phyloP scores from a whole-genome alignment of 1,139 yeast genomes.

The Candida buenavistaensis region DNA sequence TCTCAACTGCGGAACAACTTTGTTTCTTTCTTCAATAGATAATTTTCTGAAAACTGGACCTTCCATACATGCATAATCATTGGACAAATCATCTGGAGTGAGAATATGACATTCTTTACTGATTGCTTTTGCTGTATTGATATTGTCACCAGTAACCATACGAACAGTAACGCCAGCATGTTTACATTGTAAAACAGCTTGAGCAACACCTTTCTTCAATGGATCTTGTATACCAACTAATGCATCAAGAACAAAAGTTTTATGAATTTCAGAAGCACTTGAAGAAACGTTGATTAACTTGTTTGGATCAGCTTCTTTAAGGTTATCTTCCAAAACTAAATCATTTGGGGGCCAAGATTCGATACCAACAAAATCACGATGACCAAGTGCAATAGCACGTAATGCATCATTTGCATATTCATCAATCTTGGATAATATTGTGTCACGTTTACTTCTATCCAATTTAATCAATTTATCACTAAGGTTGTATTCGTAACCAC shows the following conservation, averaged over 20 bases:
- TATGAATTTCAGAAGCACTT: conserved; percentile 28
- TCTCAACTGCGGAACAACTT: conserved; percentile 67
- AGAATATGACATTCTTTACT: conserved; percentile 84
- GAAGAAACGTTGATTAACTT: conserved; percentile 34
- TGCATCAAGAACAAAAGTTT: conserved; percentile 54
- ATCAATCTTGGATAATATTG: conserved; percentile 49
- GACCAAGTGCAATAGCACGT: conserved; percentile 84
- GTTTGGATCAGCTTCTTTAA: conserved; percentile 48
- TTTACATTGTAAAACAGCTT: conserved; percentile 83
- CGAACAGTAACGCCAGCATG: conserved; percentile 91
- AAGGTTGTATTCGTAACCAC: conserved; percentile 39
- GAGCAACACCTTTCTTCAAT: conserved; percentile 82
- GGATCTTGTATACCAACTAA: conserved; percentile 96
- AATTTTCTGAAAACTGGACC: conserved; percentile 86
- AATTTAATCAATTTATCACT: conserved; percentile 21
- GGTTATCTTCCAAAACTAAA: conserved; percentile 25
- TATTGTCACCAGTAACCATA: conserved; percentile 97
- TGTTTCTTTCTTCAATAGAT: conserved; percentile 53
- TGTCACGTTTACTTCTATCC: conserved; percentile 34
- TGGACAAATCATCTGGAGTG: conserved; percentile 49
- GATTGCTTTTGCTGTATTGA: conserved; percentile 87
- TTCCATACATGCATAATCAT: conserved; percentile 75
- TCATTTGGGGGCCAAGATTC: conserved; percentile 67
- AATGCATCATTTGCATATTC: conserved; percentile 73
- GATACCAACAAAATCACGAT: conserved; percentile 58